A percentile compares a stretch with the other conserved stretches of the same genome.
Evolutionary conservation across 2,329 filamentous ascomycete genomes (phyloP).

Genomic region (Torrubiella hemipterigena): DNA sequence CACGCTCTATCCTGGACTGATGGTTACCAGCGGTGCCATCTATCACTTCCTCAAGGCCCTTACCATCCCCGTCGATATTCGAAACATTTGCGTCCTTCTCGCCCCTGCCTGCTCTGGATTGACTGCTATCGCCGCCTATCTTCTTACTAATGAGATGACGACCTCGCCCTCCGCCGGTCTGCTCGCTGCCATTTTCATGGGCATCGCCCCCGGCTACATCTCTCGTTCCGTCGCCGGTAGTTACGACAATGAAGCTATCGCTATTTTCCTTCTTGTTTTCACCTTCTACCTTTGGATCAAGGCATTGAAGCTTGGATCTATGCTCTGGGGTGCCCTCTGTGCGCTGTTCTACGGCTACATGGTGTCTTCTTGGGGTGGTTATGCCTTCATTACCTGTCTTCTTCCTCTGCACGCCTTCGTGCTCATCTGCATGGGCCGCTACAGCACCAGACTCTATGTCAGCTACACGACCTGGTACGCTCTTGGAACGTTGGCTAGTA

Average conservation of each 20-base stretch:
- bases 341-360: constrained; percentile 99
- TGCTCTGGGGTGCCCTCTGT: constrained; percentile 90
- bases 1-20: constrained; percentile 95
- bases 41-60: constrained; percentile 87
- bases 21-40: constrained; percentile 97
- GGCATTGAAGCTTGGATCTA: constrained; percentile 89
- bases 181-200: constrained; percentile 91
- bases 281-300: constrained; percentile 99
- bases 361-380: constrained; percentile 98
- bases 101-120: constrained; percentile 90
- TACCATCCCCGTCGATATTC: constrained; percentile 89
- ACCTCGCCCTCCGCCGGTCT: constrained; percentile 90
- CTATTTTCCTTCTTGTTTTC: constrained; percentile 95
- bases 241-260: constrained; percentile 99
- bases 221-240: constrained; percentile 94
- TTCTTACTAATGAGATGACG: constrained; percentile 95
- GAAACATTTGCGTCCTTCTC: constrained; percentile 95
- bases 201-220: constrained; percentile 94
- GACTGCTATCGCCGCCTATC: constrained; percentile 85
- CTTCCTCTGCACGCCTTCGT: constrained; percentile 90
- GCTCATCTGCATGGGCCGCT: constrained; percentile 91
- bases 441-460: constrained; percentile 87
- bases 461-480: constrained; percentile 98
- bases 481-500: constrained; percentile 87
- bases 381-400: constrained; percentile 98